These are phyloP conservation scores for Isabelozyma heimii DNA, from an alignment of 805 yeast species.

Conservation along the genomic window DNA sequence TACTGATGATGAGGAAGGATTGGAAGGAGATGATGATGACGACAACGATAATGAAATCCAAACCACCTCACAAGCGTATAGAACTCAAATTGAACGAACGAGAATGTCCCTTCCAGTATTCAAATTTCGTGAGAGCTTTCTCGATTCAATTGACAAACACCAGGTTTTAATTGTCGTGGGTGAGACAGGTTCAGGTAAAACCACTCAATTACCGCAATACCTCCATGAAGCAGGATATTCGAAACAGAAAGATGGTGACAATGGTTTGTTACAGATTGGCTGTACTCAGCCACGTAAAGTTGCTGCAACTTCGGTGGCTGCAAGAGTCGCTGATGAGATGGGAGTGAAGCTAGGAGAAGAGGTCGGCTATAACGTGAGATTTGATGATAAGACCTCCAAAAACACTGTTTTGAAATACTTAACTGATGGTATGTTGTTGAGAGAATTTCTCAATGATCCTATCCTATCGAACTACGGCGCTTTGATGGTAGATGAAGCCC, in stretches of 20 bases:
- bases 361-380: constrained; percentile 87
- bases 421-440: constrained; percentile 92
- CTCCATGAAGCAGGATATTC: constrained; percentile 80
- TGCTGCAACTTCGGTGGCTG: constrained; percentile 89
- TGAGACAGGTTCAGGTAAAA: constrained; percentile 92
- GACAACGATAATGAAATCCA: constrained; percentile 7
- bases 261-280: constrained; percentile 48
- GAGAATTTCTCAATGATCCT: constrained; percentile 82
- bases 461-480: constrained; percentile 68
- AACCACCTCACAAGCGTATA: not conserved
- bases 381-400: constrained; percentile 72
- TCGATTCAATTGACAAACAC: constrained; percentile 56
- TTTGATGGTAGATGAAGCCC: constrained; percentile 95
- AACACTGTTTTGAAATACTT: constrained; percentile 78
- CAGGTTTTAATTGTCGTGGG: constrained; percentile 79
- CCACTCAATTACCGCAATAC: constrained; percentile 90
- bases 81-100: constrained; percentile 41
- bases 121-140: constrained; percentile 54
- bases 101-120: constrained; percentile 76
- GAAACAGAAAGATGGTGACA: constrained; percentile 29
- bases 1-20: constrained; percentile 14
- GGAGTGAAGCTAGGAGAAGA: constrained; percentile 74
- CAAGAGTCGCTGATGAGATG: constrained; percentile 89
- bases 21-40: constrained; percentile 12
- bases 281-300: constrained; percentile 96